phyloP scores from a whole-genome alignment of 2,329 filamentous ascomycete species.

The Aspergillus tamarii region DNA sequence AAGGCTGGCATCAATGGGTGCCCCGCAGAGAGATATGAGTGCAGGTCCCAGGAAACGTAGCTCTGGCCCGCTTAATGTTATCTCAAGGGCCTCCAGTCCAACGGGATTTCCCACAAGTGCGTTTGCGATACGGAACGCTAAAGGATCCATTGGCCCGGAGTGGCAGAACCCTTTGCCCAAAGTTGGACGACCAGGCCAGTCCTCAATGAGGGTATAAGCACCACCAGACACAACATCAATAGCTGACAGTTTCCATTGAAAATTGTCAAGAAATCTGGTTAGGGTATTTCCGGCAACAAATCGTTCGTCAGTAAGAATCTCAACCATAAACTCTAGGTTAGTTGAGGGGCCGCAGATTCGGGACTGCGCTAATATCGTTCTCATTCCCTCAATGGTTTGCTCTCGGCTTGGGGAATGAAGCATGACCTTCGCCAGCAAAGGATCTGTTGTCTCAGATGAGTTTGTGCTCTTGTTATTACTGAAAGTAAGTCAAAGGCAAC shows the following conservation, averaged over 20 bases:
- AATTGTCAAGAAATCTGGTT: conserved; percentile 59
- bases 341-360: conserved; percentile 58
- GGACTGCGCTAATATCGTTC: conserved; percentile 48
- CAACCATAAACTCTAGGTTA: conserved; percentile 60
- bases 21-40: conserved; percentile 61
- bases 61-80: conserved; percentile 63
- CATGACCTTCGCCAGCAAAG: conserved; percentile 63
- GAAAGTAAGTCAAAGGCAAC: neutral
- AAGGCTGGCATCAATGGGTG: conserved; percentile 55
- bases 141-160: conserved; percentile 63
- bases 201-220: conserved; percentile 62
- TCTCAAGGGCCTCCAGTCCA: conserved; percentile 60
- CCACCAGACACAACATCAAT: conserved; percentile 62
- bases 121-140: conserved; percentile 63
- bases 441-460: conserved; percentile 40
- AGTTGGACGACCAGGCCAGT: conserved; percentile 59
- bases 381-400: conserved; percentile 51
- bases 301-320: conserved; percentile 50
- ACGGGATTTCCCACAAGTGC: conserved; percentile 60
- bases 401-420: conserved; percentile 50
- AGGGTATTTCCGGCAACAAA: conserved; percentile 58
- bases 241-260: conserved; percentile 53
- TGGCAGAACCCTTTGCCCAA: conserved; percentile 63
- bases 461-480: neutral
- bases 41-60: conserved; percentile 59